These are phyloP conservation scores for Chaetomiaceae sp. DNA, from an alignment of 2,329 filamentous ascomycete genomes.

Conservation along the genomic window DNA sequence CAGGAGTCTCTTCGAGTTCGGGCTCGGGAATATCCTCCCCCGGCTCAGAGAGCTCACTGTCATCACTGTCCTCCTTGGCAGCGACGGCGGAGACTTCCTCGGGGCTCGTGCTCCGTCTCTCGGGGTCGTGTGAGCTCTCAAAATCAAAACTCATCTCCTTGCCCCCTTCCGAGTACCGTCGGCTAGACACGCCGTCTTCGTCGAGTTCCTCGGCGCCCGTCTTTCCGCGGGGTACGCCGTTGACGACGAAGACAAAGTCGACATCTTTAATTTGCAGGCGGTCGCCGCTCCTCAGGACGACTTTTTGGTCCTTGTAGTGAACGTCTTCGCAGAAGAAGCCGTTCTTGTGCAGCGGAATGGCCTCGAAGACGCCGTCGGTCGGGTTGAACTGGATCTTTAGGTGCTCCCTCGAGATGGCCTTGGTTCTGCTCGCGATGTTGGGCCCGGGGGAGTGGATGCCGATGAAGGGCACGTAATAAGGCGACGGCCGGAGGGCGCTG, in stretches of 20 bases:
- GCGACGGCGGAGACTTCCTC: conserved; percentile 35
- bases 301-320: conserved; percentile 50
- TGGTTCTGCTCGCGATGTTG: conserved; percentile 58
- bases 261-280: conserved; percentile 69
- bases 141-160: conserved; percentile 73
- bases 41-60: conserved; percentile 30
- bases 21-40: conserved; percentile 30
- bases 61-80: conserved; percentile 29
- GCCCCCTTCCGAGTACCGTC: conserved; percentile 50
- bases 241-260: conserved; percentile 63
- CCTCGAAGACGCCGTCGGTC: conserved; percentile 58
- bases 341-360: conserved; percentile 57
- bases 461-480: conserved; percentile 59
- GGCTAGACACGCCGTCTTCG: conserved; percentile 44
- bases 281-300: conserved; percentile 59
- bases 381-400: conserved; percentile 67
- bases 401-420: conserved; percentile 69
- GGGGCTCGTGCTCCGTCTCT: conserved; percentile 53
- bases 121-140: conserved; percentile 56
- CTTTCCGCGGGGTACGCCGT: conserved; percentile 53
- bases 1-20: conserved; percentile 28
- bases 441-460: conserved; percentile 67
- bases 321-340: conserved; percentile 64
- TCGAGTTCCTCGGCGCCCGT: conserved; percentile 52
- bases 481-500: conserved; percentile 54